Evolutionary conservation across 2,329 filamentous ascomycete species (phyloP).

Genomic region (Didymella keratinophila): DNA sequence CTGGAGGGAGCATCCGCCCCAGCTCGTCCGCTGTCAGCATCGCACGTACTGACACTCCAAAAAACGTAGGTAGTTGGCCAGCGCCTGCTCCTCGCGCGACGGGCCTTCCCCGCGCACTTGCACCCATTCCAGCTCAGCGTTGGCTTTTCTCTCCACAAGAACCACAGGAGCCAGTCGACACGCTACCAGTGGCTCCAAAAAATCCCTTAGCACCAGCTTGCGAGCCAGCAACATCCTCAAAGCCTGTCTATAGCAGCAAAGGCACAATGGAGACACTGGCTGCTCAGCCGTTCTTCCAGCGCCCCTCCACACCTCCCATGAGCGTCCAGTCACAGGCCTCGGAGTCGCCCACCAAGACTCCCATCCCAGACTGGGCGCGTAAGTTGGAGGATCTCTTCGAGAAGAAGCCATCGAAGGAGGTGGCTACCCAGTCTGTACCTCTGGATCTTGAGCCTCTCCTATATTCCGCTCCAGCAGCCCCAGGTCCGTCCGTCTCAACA

Average conservation of each 20-base stretch:
- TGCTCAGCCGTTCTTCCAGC: not conserved
- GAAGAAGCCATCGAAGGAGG: not conserved
- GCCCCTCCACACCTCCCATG: not conserved
- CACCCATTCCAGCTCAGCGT: not conserved
- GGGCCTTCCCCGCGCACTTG: not conserved
- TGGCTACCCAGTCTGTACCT: not conserved
- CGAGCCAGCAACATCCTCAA: not conserved
- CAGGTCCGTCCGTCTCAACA: not conserved
- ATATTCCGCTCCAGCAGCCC: not conserved
- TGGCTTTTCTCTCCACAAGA: not conserved
- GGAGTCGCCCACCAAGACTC: not conserved
- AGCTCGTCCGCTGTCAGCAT: not conserved
- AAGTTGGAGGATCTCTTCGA: slow-evolving; percentile 1
- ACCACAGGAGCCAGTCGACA: not conserved
- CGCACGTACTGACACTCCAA: not conserved
- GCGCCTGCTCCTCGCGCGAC: slow-evolving; percentile 2
- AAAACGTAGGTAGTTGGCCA: slow-evolving; percentile 1
- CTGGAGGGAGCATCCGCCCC: not conserved
- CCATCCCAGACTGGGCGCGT: not conserved
- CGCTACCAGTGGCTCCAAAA: not conserved
- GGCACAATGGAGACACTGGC: slow-evolving; percentile 1
- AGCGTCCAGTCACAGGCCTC: not conserved
- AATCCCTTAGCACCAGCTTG: not conserved
- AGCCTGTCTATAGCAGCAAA: not conserved
- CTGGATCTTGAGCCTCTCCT: not conserved